Evolutionary conservation across 768 basidiomycete species (phyloP).

Genomic region (Termitomyces sp.): DNA sequence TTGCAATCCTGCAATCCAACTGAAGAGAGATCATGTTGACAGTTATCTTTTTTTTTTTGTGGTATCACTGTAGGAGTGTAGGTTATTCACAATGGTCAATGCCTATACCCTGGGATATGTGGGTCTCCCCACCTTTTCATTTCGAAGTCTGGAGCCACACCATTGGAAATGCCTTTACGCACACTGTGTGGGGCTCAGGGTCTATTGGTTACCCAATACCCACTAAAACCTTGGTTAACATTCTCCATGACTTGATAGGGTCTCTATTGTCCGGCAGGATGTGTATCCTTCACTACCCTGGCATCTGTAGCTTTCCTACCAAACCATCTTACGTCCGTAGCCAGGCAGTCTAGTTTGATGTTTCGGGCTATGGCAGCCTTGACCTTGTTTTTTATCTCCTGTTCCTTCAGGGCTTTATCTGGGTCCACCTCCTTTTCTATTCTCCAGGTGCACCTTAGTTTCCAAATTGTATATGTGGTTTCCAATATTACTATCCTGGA

Average conservation of each 20-base stretch:
- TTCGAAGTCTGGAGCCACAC: background rate
- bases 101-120: background rate
- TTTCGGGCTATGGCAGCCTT: background rate
- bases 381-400: background rate
- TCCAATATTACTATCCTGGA: background rate
- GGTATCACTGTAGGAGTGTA: too few relatives aligned
- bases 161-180: background rate
- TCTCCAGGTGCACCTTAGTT: background rate
- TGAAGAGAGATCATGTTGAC: too few relatives aligned
- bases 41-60: too few relatives aligned
- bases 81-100: background rate
- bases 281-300: background rate
- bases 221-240: background rate
- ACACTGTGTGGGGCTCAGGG: background rate
- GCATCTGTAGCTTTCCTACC: background rate
- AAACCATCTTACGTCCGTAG: background rate
- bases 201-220: slow-evolving; percentile 40
- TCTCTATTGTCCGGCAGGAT: background rate
- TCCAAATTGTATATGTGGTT: background rate
- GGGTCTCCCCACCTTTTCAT: background rate
- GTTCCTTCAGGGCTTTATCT: background rate
- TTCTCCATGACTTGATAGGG: background rate
- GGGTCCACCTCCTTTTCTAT: background rate
- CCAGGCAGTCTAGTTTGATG: background rate
- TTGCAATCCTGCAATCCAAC: too few relatives aligned